phyloP scores from a whole-genome alignment of 805 yeast species.

The Isabelozyma rhagii region DNA sequence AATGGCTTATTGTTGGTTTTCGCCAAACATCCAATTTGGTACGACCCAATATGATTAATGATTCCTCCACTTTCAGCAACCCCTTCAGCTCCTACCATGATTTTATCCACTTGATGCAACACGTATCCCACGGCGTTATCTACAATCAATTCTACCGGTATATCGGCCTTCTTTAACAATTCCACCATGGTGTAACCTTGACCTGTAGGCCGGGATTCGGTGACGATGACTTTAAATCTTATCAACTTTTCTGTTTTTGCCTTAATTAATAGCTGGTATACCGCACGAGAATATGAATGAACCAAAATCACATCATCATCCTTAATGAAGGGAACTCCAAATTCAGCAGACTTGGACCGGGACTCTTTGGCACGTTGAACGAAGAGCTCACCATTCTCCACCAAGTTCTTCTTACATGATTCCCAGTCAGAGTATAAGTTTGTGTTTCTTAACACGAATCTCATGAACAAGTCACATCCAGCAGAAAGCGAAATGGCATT shows the following conservation, averaged over 20 bases:
- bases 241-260: slow-evolving; percentile 73
- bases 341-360: slow-evolving; percentile 80
- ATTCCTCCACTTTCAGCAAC: slow-evolving; percentile 99
- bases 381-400: slow-evolving; percentile 89
- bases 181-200: slow-evolving; percentile 74
- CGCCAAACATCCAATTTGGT: slow-evolving; percentile 91
- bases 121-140: slow-evolving; percentile 94
- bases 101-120: slow-evolving; percentile 86
- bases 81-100: slow-evolving; percentile 97
- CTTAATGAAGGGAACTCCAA: slow-evolving; percentile 83
- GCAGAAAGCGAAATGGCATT: slow-evolving; percentile 93
- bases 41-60: slow-evolving; percentile 91
- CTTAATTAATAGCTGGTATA: slow-evolving; percentile 64
- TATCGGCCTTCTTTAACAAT: slow-evolving; percentile 61
- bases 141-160: slow-evolving; percentile 84
- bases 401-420: slow-evolving; percentile 80
- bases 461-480: slow-evolving; percentile 94
- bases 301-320: slow-evolving; percentile 91
- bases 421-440: slow-evolving; percentile 94
- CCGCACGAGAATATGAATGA: slow-evolving; percentile 92
- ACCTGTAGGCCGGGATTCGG: slow-evolving; percentile 86
- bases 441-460: slow-evolving; percentile 87
- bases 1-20: slow-evolving; percentile 88
- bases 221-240: slow-evolving; percentile 85
- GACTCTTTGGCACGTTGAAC: slow-evolving; percentile 89